phyloP scores from a whole-genome alignment of 2,329 filamentous ascomycete species.

The Fusarium sp. region DNA sequence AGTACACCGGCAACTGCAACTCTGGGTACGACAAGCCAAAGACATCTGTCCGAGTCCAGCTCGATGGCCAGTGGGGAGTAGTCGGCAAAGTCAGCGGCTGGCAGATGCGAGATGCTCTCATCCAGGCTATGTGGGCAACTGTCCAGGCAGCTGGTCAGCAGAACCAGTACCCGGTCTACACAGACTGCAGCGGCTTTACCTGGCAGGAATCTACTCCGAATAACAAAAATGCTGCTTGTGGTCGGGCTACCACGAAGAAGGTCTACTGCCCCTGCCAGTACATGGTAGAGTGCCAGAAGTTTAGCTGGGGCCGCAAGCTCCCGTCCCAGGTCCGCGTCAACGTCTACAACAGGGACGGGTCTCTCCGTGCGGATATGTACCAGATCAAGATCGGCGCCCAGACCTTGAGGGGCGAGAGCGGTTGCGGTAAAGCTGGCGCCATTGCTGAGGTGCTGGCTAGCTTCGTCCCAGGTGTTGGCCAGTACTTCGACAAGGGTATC shows the following conservation, averaged over 20 bases:
- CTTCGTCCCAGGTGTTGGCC: neutral
- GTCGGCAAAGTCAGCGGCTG: neutral
- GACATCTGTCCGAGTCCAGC: neutral
- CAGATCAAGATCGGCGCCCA: neutral
- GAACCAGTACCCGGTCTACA: neutral
- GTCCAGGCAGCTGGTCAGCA: neutral
- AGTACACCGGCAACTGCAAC: neutral
- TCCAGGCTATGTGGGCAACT: neutral
- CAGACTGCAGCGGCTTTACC: neutral
- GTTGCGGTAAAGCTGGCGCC: neutral
- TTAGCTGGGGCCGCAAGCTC: neutral
- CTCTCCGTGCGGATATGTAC: neutral
- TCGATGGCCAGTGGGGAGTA: neutral
- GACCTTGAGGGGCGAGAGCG: neutral
- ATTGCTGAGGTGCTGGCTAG: neutral
- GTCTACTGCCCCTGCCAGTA: neutral
- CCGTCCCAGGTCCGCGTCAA: neutral
- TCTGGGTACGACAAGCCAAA: neutral
- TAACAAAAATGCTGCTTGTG: neutral
- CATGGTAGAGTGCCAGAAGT: neutral
- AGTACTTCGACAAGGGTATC: neutral
- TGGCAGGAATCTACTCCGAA: neutral
- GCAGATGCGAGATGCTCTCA: neutral
- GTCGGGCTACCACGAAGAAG: neutral
- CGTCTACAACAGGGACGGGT: neutral